Percentiles rank a stretch among this genome's conserved stretches.
phyloP scores from a whole-genome alignment of 768 basidiomycete species.

The Serendipita vermifera region DNA sequence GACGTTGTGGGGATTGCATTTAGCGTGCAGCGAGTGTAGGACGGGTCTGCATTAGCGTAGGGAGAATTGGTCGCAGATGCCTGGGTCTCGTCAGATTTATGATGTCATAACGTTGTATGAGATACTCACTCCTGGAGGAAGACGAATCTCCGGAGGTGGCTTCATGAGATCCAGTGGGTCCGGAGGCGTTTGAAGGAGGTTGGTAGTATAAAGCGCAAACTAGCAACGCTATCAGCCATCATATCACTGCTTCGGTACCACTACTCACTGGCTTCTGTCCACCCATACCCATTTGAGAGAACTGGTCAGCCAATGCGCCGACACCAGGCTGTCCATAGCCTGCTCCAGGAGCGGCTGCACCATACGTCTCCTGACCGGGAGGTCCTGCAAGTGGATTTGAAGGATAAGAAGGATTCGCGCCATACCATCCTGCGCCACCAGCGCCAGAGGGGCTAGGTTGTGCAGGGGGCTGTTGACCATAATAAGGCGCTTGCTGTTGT shows the following conservation, averaged over 20 bases:
- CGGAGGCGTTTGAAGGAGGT: constrained; percentile 84
- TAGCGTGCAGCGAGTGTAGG: constrained; percentile 83
- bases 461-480: constrained; percentile 34
- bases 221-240: constrained; percentile 16
- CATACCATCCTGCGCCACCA: constrained; percentile 30
- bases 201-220: constrained; percentile 71
- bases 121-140: constrained; percentile 54
- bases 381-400: constrained; percentile 33
- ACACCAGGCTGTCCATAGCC: constrained; percentile 25
- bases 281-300: constrained; percentile 72
- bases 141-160: constrained; percentile 77
- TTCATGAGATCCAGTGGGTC: constrained; percentile 73
- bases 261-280: constrained; percentile 36
- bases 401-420: constrained; percentile 33
- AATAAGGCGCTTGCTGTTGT: constrained; percentile 25
- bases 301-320: constrained; percentile 66
- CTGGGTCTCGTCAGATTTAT: constrained; percentile 14
- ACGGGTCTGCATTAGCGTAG: constrained; percentile 71
- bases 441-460: no score
- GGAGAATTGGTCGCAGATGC: constrained; percentile 68
- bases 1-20: constrained; percentile 89
- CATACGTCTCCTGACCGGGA: constrained; percentile 25
- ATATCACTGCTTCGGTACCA: not conserved
- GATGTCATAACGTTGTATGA: not conserved
- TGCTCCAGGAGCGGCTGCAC: constrained; percentile 17